Evolutionary conservation across 495 filamentous ascomycete genomes (phyloP).

Genomic region (Sphaerosporella brunnea): DNA sequence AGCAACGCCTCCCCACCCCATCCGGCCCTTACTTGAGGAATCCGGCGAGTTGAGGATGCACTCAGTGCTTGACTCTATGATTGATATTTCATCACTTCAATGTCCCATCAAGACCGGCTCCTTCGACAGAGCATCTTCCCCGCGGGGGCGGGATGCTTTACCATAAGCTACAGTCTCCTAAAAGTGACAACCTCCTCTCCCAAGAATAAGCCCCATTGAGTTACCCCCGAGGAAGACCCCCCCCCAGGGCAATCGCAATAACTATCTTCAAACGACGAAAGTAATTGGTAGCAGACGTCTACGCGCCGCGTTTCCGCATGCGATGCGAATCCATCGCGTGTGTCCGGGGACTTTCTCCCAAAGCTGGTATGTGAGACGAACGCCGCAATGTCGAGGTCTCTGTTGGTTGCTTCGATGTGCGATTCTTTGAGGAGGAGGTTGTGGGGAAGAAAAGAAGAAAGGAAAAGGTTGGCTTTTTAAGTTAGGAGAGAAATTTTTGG

Average conservation of each 20-base stretch:
- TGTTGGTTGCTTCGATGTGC: slow-evolving; percentile 98
- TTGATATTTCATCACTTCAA: slow-evolving; percentile 33
- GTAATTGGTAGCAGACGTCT: too few species aligned
- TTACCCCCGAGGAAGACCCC: slow-evolving; percentile 56
- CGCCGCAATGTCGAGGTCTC: slow-evolving; percentile 33
- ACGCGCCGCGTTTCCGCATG: slow-evolving; percentile 95
- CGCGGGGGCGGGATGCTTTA: slow-evolving; percentile 13
- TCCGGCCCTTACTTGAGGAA: slow-evolving; percentile 6
- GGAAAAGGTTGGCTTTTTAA: background rate
- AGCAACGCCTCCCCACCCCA: too few species aligned
- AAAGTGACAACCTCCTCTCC: slow-evolving; percentile 32
- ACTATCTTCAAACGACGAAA: slow-evolving; percentile 89
- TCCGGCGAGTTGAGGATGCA: background rate
- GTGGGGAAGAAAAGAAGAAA: slow-evolving; percentile 27
- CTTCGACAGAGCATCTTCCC: slow-evolving; percentile 44
- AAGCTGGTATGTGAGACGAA: slow-evolving; percentile 40
- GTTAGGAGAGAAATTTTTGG: background rate
- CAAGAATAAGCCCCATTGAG: slow-evolving; percentile 88
- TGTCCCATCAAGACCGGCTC: slow-evolving; percentile 33
- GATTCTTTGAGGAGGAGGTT: slow-evolving; percentile 91
- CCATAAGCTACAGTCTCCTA: slow-evolving; percentile 24
- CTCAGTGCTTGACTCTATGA: slow-evolving; percentile 99
- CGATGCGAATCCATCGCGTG: slow-evolving; percentile 33
- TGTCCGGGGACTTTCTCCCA: slow-evolving; percentile 99
- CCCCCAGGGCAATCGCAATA: slow-evolving; percentile 80